Base-by-base conservation (phyloP, 2,329 filamentous ascomycete species). In the Aspergillus jensenii region DNA sequence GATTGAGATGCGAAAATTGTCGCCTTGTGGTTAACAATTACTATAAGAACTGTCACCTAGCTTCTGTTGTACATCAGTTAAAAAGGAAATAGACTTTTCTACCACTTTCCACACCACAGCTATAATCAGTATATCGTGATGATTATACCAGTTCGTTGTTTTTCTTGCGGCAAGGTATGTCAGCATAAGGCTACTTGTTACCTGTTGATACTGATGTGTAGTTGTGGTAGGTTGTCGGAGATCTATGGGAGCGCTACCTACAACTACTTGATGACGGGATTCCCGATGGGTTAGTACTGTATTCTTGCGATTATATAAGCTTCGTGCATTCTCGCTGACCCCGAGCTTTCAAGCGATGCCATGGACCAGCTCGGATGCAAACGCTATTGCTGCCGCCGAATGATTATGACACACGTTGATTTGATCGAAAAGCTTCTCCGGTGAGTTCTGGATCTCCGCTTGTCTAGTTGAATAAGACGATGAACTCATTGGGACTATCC, bases 381-480 rank as follows among this genome's bases (percentile, higher is more conserved):
- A 78, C 87, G 95, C 68, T 99, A 99, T 82, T 99, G 95, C 85
- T 99, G 95, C 81, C 90, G 95, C 68, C 90, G 95, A 71, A 99
- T 99, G 95, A 87, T 99, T 77, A 97, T 99, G 90, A 99, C 95
- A 59, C 95, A 99, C 78, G 95, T 99, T 70, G 95, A 99, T 76
- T 83, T 99, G 62, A 97, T 99, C 68, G 95, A 99, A 83, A 99
- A 99, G 80, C 86, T 99, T 51, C 86, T 99, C 65, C 91, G 93
- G 90, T 96, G 87, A 67, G 85, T 68, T 37, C 43, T 45, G n/a
- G 25, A 33, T 17, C 21, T 4, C 15, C 11, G 7, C n/a, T 14
- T 46, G 17, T 27, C 19, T 9, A 17, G 25, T 14, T 17, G 11
- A 21, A 12, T 11, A 14, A 21, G 17, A 39, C 51, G 31, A n/a